A percentile compares a stretch with the other conserved stretches of the same genome.
phyloP scores from a whole-genome alignment of 768 basidiomycete species.

The Mycena belliarum region DNA sequence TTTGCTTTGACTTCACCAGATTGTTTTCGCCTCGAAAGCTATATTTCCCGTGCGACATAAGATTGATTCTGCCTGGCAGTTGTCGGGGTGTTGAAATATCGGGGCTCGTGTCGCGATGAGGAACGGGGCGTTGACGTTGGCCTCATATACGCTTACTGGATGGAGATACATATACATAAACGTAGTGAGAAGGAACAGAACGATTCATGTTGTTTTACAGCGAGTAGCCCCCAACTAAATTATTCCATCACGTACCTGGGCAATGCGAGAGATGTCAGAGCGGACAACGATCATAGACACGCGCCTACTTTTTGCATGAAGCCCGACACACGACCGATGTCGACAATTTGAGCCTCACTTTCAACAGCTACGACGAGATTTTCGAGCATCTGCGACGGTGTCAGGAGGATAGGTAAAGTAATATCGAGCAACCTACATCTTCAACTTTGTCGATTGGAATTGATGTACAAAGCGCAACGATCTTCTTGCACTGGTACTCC shows the following conservation, averaged over 20 bases:
- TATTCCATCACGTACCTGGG: slow-evolving; percentile 61
- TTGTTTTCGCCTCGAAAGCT: too few species aligned
- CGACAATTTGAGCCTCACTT: slow-evolving; percentile 80
- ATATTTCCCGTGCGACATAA: too few species aligned
- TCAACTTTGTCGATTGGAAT: slow-evolving; percentile 88
- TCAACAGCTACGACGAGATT: slow-evolving; percentile 85
- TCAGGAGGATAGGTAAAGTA: background rate
- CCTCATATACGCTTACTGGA: too few species aligned
- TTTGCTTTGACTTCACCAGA: too few species aligned
- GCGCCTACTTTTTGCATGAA: slow-evolving; percentile 84
- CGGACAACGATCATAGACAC: background rate
- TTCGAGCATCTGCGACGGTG: slow-evolving; percentile 67
- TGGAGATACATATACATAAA: slow-evolving; percentile 9
- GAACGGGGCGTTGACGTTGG: too few species aligned
- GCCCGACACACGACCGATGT: slow-evolving; percentile 82
- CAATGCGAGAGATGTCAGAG: background rate
- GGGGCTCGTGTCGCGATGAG: too few species aligned
- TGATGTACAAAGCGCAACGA: slow-evolving; percentile 87
- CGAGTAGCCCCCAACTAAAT: slow-evolving; percentile 38
- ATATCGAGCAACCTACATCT: slow-evolving; percentile 61
- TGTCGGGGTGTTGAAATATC: too few species aligned
- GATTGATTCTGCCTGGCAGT: too few species aligned
- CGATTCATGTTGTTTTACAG: slow-evolving; percentile 15
- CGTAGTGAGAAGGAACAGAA: slow-evolving; percentile 7
- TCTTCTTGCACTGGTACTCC: slow-evolving; percentile 88